These are phyloP conservation scores for Pyrenophora seminiperda DNA, from an alignment of 2,329 filamentous ascomycete genomes.

Conservation along the genomic window DNA sequence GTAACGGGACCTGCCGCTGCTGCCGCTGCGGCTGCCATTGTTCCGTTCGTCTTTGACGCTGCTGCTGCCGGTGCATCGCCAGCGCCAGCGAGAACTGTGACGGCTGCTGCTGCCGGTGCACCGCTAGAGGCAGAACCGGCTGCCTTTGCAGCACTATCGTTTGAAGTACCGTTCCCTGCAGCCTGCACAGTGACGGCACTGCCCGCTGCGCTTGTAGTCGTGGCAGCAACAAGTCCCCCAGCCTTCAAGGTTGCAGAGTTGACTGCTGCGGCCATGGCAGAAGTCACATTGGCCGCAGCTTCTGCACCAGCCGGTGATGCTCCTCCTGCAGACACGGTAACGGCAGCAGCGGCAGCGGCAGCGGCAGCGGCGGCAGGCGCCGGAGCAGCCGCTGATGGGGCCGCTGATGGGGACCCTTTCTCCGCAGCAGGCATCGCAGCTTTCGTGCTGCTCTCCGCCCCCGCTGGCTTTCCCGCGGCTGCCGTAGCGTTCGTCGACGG, in stretches of 20 bases:
- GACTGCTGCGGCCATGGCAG: constrained; percentile 20
- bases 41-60: constrained; percentile 5
- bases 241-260: constrained; percentile 28
- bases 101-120: constrained; percentile 12
- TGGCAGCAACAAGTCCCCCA: constrained; percentile 25
- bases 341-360: constrained; percentile 9
- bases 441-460: not conserved
- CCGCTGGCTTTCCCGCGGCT: not conserved
- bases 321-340: constrained; percentile 24
- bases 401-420: too few relatives aligned
- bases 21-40: not conserved
- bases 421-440: not conserved
- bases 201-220: constrained; percentile 24
- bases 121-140: not conserved
- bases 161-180: constrained; percentile 8
- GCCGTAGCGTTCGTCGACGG: constrained; percentile 3
- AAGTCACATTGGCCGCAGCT: constrained; percentile 13
- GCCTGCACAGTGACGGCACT: constrained; percentile 28
- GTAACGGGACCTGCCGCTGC: constrained; percentile 13
- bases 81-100: constrained; percentile 30
- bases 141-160: not conserved
- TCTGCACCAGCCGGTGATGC: constrained; percentile 12
- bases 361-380: constrained; percentile 6
- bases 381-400: not conserved
- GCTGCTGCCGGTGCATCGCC: not conserved